Evolutionary conservation across 768 basidiomycete genomes (phyloP).

Genomic region (Leucocoprinus birnbaumii): DNA sequence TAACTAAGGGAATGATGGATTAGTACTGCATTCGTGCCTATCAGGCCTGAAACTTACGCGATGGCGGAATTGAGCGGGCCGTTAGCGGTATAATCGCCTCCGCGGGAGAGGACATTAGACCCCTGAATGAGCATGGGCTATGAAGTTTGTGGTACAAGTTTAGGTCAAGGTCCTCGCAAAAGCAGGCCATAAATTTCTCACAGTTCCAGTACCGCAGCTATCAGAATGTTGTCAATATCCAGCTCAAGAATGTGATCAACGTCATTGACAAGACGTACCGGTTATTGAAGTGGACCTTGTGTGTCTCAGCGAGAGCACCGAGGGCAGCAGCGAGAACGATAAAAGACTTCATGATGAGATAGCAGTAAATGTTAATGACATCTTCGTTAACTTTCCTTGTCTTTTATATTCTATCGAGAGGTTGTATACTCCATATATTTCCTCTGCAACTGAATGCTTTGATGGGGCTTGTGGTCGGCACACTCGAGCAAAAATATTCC

Average conservation of each 20-base stretch:
- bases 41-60: neutral
- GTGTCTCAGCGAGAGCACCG: neutral
- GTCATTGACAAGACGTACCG: neutral
- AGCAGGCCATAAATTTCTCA: neutral
- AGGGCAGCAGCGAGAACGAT: neutral
- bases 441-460: neutral
- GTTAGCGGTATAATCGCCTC: neutral
- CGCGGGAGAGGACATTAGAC: neutral
- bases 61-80: neutral
- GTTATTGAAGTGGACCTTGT: neutral
- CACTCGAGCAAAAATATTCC: neutral
- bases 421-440: too few relatives aligned
- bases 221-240: neutral
- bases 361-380: neutral
- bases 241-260: neutral
- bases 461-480: neutral
- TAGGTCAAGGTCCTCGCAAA: neutral
- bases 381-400: too few relatives aligned
- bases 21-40: neutral
- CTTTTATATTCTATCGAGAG: too few relatives aligned
- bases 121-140: constrained; percentile 1
- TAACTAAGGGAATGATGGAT: neutral
- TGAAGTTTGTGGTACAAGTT: neutral
- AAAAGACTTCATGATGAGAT: neutral
- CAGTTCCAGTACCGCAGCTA: neutral